These are phyloP conservation scores for Primulina tabacum DNA, from an alignment of 257 asterid species.

Conservation along the genomic window DNA sequence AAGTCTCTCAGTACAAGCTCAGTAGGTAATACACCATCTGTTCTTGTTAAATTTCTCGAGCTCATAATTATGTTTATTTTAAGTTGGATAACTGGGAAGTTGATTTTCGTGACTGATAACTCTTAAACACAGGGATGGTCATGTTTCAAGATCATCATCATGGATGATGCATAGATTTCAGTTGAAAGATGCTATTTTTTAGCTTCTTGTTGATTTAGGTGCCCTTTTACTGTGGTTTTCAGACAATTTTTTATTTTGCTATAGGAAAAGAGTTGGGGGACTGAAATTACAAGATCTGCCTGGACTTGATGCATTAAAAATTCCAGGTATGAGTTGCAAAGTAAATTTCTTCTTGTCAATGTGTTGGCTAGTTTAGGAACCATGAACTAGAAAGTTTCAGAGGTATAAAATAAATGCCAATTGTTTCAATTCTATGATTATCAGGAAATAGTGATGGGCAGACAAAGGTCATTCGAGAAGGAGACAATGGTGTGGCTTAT, in stretches of 20 bases:
- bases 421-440: slow-evolving; percentile 29
- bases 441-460: slow-evolving; percentile 94
- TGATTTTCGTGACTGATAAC: background rate
- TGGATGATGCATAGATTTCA: slow-evolving; percentile 5
- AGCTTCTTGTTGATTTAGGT: background rate
- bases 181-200: background rate
- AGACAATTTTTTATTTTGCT: slow-evolving; percentile 21
- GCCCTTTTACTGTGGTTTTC: background rate
- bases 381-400: slow-evolving; percentile 12
- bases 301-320: slow-evolving; percentile 76
- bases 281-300: slow-evolving; percentile 90
- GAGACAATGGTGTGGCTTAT: slow-evolving; percentile 98
- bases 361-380: slow-evolving; percentile 15
- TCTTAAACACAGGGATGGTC: slow-evolving; percentile 5
- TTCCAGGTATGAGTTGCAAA: slow-evolving; percentile 61
- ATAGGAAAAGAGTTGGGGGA: slow-evolving; percentile 95
- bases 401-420: slow-evolving; percentile 15
- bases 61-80: slow-evolving; percentile 16
- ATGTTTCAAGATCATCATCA: slow-evolving; percentile 15
- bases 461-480: slow-evolving; percentile 91
- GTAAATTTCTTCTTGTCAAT: background rate
- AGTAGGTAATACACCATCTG: slow-evolving; percentile 57
- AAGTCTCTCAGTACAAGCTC: slow-evolving; percentile 72
- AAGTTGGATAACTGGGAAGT: slow-evolving; percentile 18
- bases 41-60: slow-evolving; percentile 18